Evolutionary conservation across 306 rosid genomes (phyloP).

Genomic region (Citrullus mucosospermus): DNA sequence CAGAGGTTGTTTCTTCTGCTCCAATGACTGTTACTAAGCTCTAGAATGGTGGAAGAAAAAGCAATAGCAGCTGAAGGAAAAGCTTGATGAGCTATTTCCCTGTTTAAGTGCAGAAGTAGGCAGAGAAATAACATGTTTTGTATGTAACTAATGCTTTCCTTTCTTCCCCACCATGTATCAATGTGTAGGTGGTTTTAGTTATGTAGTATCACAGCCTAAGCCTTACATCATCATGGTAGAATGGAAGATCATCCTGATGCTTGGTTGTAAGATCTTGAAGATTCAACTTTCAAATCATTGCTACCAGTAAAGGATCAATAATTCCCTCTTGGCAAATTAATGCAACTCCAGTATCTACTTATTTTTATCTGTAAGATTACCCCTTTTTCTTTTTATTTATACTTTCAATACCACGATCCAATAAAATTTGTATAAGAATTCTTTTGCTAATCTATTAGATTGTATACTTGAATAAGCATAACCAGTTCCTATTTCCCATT

Average conservation of each 20-base stretch:
- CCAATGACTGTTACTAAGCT: conserved; percentile 65
- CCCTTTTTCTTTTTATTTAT: background rate
- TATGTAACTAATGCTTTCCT: conserved; percentile 13
- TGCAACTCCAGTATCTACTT: background rate
- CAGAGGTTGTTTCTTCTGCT: conserved; percentile 75
- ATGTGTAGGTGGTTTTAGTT: conserved; percentile 10
- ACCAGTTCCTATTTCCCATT: background rate
- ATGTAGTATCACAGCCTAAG: background rate
- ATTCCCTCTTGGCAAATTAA: background rate
- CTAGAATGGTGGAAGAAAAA: conserved; percentile 16
- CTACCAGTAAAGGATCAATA: background rate
- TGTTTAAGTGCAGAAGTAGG: conserved; percentile 17
- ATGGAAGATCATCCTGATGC: background rate
- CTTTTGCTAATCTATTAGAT: background rate
- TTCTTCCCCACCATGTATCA: conserved; percentile 3
- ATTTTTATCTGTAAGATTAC: background rate
- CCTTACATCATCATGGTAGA: background rate
- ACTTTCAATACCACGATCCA: background rate
- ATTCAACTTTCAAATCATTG: background rate
- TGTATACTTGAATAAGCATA: background rate
- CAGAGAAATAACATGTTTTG: conserved; percentile 10
- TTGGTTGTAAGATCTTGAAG: background rate
- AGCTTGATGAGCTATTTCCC: conserved; percentile 15
- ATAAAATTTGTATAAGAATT: background rate
- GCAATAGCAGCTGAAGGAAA: background rate